These are phyloP conservation scores for Babesia sp. DNA, from an alignment of 169 alveolate species.

Conservation along the genomic window DNA sequence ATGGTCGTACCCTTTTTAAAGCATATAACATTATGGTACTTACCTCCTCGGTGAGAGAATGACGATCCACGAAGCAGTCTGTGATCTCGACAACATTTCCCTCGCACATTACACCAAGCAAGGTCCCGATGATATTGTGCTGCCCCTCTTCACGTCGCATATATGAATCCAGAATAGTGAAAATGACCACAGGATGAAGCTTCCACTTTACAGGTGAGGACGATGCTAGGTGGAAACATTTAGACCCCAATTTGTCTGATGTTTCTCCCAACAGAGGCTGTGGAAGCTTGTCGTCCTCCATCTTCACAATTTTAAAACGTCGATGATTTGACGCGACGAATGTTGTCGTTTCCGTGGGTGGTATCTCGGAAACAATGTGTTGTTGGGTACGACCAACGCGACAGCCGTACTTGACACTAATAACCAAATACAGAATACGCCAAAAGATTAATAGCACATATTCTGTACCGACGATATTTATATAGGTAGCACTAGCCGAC, in stretches of 20 bases:
- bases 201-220: constrained; percentile 80
- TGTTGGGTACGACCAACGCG: constrained; percentile 31
- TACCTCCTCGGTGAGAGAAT: constrained; percentile 87
- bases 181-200: constrained; percentile 86
- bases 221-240: constrained; percentile 78
- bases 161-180: constrained; percentile 88
- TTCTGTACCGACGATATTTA: too few species aligned
- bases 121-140: constrained; percentile 87
- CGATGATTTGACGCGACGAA: neutral
- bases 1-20: too few species aligned
- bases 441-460: too few species aligned
- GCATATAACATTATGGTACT: too few species aligned
- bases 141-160: constrained; percentile 88
- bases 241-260: constrained; percentile 56
- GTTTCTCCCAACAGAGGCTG: constrained; percentile 18
- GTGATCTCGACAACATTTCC: constrained; percentile 86
- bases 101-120: constrained; percentile 85
- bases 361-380: neutral
- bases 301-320: neutral
- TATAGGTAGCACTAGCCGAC: too few species aligned
- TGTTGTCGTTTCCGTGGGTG: neutral
- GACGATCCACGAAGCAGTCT: constrained; percentile 90
- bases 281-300: constrained; percentile 38
- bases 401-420: neutral
- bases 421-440: too few species aligned